These are phyloP conservation scores for Aspergillus ibericus DNA, from an alignment of 2,329 filamentous ascomycete species.

Conservation along the genomic window DNA sequence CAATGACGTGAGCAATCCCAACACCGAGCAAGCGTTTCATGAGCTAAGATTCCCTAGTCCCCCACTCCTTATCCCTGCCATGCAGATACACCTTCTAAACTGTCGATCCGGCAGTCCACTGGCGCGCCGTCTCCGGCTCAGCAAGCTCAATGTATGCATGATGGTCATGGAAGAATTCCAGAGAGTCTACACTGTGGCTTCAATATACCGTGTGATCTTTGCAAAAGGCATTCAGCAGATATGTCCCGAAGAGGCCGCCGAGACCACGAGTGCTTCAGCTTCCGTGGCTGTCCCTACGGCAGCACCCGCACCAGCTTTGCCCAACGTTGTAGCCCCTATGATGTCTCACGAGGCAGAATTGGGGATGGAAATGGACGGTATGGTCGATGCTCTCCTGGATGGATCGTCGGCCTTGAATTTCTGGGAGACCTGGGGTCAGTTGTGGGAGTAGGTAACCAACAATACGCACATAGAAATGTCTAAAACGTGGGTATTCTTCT, in stretches of 20 bases:
- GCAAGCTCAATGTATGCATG: conserved; percentile 35
- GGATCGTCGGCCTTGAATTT: conserved; percentile 26
- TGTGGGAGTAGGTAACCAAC: too few species aligned
- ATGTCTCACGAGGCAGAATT: not conserved
- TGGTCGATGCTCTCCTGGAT: conserved; percentile 24
- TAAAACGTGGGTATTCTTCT: too few species aligned
- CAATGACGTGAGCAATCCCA: conserved; percentile 29
- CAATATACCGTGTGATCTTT: conserved; percentile 29
- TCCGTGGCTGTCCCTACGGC: not conserved
- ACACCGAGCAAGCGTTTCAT: not conserved
- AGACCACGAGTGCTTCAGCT: not conserved
- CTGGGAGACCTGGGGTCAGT: conserved; percentile 21
- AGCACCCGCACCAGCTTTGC: not conserved
- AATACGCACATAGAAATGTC: too few species aligned
- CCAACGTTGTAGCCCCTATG: not conserved
- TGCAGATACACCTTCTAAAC: conserved; percentile 34
- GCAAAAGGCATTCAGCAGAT: conserved; percentile 26
- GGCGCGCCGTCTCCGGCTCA: conserved; percentile 27
- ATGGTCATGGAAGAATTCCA: conserved; percentile 33
- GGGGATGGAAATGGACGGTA: not conserved
- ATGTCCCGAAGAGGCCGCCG: conserved; percentile 14
- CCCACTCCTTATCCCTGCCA: conserved; percentile 32
- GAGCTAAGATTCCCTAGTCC: conserved; percentile 14
- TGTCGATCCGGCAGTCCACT: conserved; percentile 26
- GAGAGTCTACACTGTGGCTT: conserved; percentile 30